These are phyloP conservation scores for Auriscalpium vulgare DNA, from an alignment of 768 basidiomycete genomes.

Conservation along the genomic window DNA sequence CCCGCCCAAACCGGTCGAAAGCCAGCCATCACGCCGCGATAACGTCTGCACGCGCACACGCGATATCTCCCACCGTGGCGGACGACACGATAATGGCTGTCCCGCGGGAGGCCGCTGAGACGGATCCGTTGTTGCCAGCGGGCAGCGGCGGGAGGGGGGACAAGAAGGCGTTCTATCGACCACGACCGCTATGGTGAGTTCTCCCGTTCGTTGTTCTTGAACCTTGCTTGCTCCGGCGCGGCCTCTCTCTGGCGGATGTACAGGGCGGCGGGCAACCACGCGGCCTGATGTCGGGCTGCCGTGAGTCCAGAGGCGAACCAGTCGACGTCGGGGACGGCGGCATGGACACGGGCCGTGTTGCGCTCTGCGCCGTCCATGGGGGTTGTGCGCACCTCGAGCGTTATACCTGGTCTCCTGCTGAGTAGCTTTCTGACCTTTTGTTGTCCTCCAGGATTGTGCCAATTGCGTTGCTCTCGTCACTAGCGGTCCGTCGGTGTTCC, in stretches of 20 bases:
- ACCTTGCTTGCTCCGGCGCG: not conserved
- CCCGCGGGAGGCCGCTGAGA: slow-evolving; percentile 2
- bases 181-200: slow-evolving; percentile 38
- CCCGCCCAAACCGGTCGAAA: not conserved
- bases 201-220: not conserved
- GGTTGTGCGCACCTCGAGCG: not conserved
- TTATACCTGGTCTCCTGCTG: too few relatives aligned
- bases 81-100: not conserved
- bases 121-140: slow-evolving; percentile 8
- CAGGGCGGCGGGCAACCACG: too few relatives aligned
- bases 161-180: slow-evolving; percentile 43
- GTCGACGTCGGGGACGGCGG: not conserved
- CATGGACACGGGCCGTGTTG: not conserved
- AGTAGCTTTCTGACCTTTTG: too few relatives aligned
- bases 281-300: too few relatives aligned
- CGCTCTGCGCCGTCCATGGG: not conserved
- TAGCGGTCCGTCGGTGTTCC: slow-evolving; percentile 44
- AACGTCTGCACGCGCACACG: too few relatives aligned
- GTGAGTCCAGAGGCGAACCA: too few relatives aligned
- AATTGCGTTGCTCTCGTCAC: slow-evolving; percentile 54
- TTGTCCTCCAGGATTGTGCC: slow-evolving; percentile 53
- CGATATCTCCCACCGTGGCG: not conserved
- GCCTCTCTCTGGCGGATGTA: not conserved
- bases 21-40: too few relatives aligned
- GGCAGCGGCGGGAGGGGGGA: slow-evolving; percentile 9